Evolutionary conservation across 1,139 yeast species (phyloP), one percentile per base, ranked within the genome.

Genomic region (Diutina neorugosa): DNA sequence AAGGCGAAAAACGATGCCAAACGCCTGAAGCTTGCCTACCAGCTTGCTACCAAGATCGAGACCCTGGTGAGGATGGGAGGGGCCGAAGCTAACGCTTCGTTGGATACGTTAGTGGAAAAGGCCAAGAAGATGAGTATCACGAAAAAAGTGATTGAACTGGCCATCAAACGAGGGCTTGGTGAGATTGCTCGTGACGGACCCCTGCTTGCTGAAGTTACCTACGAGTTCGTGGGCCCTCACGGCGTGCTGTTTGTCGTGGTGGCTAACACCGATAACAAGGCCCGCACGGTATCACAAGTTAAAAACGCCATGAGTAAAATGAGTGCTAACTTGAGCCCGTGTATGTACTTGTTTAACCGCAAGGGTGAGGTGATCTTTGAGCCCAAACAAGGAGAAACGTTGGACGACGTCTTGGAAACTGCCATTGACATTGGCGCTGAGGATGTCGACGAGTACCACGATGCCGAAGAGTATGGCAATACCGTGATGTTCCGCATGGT

Each of bases 151-250:
- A 82, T 93, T 58, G 96, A 90, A 54, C 81, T 77, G 62, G 97
- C 98, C 4, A 76, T 93, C 55, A 86, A 84, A 60, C 78, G 97
- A 63, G 98, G 95, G 4, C 73, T 84, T 0, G 95, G 95, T 0
- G 73, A 73, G 55, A 58, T 66, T 18, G 54, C 62, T 19, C 62
- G 63, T 7, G 77, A 71, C 46, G 73, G 73, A 4, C 67, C 66
- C 8, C 68, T 74, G 27, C 65, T 54, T 58, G 65, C 57, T 68
- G 78, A 63, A 59, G 77, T 64, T 60, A 52, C 52, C 55, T 93
- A 91, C 67, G 98, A 93, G 65, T 96, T 93, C 23, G 73, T 90
- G 67, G 97, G 94, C 0, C 96, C 97, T 0, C 95, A 91, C 2
- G 96, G 96, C 0, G 88, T 87, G 3, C 89, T 96, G 0, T 74